Conservation (phyloP, 495 filamentous ascomycete species). For the Daldinia concentrica region DNA sequence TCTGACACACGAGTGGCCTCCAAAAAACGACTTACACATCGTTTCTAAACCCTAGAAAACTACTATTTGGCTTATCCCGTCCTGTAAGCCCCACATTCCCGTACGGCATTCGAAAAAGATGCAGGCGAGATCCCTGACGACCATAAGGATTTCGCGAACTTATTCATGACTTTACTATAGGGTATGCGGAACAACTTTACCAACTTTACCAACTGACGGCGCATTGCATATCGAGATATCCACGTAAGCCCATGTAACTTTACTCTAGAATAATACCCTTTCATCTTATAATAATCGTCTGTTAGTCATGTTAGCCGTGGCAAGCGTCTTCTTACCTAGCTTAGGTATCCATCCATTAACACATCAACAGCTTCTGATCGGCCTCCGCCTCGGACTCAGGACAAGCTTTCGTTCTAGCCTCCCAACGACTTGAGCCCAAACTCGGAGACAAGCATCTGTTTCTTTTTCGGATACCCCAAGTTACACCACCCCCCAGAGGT, state of each 20-base stretch:
- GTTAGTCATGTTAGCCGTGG: slow-evolving; percentile 18
- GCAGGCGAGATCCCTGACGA: slow-evolving; percentile 8
- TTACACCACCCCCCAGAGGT: slow-evolving; percentile 37
- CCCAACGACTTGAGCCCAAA: slow-evolving; percentile 26
- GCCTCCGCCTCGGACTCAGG: slow-evolving; percentile 31
- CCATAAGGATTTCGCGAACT: not conserved
- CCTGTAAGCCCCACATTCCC: slow-evolving; percentile 11
- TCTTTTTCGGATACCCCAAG: slow-evolving; percentile 48
- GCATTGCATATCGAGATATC: slow-evolving; percentile 49
- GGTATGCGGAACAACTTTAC: slow-evolving; percentile 44
- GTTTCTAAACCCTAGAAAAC: slow-evolving; percentile 37
- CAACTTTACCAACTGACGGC: slow-evolving; percentile 33
- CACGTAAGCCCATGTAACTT: slow-evolving; percentile 28
- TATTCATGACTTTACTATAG: slow-evolving; percentile 3
- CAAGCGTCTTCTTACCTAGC: slow-evolving; percentile 16
- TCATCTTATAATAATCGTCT: slow-evolving; percentile 31
- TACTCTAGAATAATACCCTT: slow-evolving; percentile 28
- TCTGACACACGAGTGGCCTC: slow-evolving; percentile 46
- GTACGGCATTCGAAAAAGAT: slow-evolving; percentile 9
- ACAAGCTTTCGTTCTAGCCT: slow-evolving; percentile 35
- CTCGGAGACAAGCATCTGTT: slow-evolving; percentile 31
- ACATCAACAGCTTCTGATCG: slow-evolving; percentile 18
- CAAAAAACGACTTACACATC: slow-evolving; percentile 46
- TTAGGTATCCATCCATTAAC: slow-evolving; percentile 15
- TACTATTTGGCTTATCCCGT: slow-evolving; percentile 5